A percentile compares a stretch with the other conserved stretches of the same genome.
phyloP scores from a whole-genome alignment of 2,329 filamentous ascomycete species.

The Trichophyton simii region DNA sequence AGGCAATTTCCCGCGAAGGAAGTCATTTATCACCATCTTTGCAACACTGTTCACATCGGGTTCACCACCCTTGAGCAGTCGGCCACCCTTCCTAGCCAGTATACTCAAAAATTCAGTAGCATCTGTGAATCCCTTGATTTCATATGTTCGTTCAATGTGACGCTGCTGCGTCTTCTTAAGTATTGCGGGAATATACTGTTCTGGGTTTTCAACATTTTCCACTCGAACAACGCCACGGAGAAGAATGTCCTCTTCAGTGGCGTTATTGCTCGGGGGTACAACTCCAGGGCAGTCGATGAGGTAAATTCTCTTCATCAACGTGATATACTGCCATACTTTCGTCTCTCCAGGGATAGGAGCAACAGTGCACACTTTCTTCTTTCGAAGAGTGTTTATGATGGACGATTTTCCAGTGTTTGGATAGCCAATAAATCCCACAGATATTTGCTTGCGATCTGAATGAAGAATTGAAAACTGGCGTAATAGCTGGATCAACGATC shows the following conservation, averaged over 20 bases:
- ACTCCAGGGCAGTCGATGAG: constrained; percentile 96
- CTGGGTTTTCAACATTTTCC: constrained; percentile 91
- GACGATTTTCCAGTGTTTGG: constrained; percentile 94
- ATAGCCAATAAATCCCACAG: constrained; percentile 76
- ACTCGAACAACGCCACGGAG: constrained; percentile 84
- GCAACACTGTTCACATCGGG: constrained; percentile 89
- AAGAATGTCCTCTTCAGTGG: constrained; percentile 76
- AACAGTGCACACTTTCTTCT: constrained; percentile 87
- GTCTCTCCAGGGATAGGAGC: constrained; percentile 94
- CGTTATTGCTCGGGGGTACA: constrained; percentile 73
- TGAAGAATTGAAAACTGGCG: constrained; percentile 88
- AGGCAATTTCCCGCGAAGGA: constrained; percentile 84
- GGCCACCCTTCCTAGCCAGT: constrained; percentile 73
- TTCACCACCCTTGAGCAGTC: constrained; percentile 82
- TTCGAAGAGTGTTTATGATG: constrained; percentile 90
- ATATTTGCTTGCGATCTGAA: constrained; percentile 84
- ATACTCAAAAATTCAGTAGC: constrained; percentile 74
- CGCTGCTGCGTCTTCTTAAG: constrained; percentile 67
- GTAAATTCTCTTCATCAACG: constrained; percentile 85
- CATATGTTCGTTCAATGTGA: constrained; percentile 88
- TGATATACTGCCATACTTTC: constrained; percentile 97
- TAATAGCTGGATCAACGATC: constrained; percentile 79
- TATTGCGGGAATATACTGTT: constrained; percentile 84
- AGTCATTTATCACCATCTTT: constrained; percentile 95
- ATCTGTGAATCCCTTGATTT: constrained; percentile 65